These are phyloP conservation scores for Eucalyptus polybractea DNA, from an alignment of 345 rosid genomes.

Conservation along the genomic window DNA sequence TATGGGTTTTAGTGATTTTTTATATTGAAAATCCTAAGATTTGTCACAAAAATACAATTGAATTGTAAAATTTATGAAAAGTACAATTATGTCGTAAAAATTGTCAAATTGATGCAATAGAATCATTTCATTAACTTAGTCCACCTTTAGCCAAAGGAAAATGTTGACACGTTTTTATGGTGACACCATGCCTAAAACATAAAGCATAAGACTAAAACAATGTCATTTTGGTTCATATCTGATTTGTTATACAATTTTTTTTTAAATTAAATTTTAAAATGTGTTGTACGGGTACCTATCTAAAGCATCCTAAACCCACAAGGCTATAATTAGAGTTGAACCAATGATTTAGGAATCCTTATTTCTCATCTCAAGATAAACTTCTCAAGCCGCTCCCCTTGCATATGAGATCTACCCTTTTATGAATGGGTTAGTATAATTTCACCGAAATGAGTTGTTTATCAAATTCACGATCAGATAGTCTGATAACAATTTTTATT, in stretches of 20 bases:
- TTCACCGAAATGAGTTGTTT: neutral
- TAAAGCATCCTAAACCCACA: neutral
- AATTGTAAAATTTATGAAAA: rapidly evolving
- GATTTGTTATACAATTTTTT: neutral
- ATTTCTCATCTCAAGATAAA: neutral
- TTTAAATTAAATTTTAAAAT: no score
- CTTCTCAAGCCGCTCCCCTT: neutral
- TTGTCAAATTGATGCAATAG: rapidly evolving
- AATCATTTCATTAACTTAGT: no score
- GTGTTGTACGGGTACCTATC: neutral
- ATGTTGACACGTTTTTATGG: neutral
- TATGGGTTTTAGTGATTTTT: rapidly evolving
- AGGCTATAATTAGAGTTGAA: neutral
- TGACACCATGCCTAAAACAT: neutral
- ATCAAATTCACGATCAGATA: neutral
- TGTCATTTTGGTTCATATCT: neutral
- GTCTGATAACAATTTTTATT: rapidly evolving
- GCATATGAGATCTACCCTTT: neutral
- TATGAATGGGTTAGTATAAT: neutral
- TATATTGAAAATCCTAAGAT: rapidly evolving
- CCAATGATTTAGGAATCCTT: no score
- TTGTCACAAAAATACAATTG: rapidly evolving
- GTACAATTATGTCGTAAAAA: rapidly evolving
- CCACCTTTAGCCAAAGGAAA: rapidly evolving
- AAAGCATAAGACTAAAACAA: no score